Evolutionary conservation across 2,329 filamentous ascomycete species (phyloP), one percentile per base, ranked within the genome.

Genomic region (Ophiocordyceps robertsii): DNA sequence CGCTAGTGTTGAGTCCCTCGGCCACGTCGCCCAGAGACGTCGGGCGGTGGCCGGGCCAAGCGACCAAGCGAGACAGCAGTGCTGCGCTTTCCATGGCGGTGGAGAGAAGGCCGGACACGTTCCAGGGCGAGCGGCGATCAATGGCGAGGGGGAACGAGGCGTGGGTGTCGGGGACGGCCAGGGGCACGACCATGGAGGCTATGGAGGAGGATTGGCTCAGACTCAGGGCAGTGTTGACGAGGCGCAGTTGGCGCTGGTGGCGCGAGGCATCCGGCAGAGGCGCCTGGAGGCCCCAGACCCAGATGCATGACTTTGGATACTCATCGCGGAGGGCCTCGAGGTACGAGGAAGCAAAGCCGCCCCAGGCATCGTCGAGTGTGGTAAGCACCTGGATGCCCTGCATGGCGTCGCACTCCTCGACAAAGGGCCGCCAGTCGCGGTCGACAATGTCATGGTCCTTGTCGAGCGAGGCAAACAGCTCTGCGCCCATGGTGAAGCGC

Each of bases 361-460:
- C 83, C 85, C 85, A 92, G 12, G 82, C 83, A 61, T 89, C 84
- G 55, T 90, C 84, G 6, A 80, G 64, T 4, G 75, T 74, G 3
- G 80, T 70, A 46, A 89, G 74, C 11, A 89, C 58, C 58, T 96
- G 90, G 16, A 98, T 69, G 0, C 83, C 90, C 61, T 95, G 89
- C 64, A 96, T 72, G 43, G 87, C 80, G 60, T 98, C 92, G 49
- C 88, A 92, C 62, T 96, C 92, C 64, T 98, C 92, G 3, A 82
- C 77, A 57, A 95, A 95, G 0, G 80, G 80, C 32, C 92, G 73
- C 49, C 95, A 67, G 58, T 98, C 90, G n/a, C 89, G 76, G 57
- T 98, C 92, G 4, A 95, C 67, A 6, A 96, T 62, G 53, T 95
- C 90, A 50, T 89, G 78, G 53, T 94, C 87, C 54, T 75, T 79